Percentiles rank a stretch among this genome's conserved stretches.
These are phyloP conservation scores for Globisporangium middletonii DNA, from an alignment of 352 stramenopile species.

Conservation along the genomic window DNA sequence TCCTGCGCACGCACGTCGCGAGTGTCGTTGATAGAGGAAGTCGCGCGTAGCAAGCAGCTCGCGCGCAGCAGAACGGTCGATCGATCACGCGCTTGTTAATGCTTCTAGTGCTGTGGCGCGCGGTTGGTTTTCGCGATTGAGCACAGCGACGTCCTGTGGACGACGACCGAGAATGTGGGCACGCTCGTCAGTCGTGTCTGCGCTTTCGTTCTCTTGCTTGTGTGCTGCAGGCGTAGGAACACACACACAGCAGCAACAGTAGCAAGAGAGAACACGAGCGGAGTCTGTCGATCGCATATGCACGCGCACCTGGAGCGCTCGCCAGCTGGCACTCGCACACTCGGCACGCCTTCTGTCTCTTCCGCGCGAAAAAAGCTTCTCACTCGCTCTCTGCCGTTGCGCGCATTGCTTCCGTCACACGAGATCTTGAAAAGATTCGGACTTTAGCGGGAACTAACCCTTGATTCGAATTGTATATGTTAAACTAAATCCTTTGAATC, in stretches of 20 bases:
- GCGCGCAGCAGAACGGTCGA: too few relatives aligned
- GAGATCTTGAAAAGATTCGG: constrained; percentile 16
- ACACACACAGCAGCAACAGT: too few relatives aligned
- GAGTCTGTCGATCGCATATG: constrained; percentile 1
- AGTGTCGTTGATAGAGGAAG: not conserved
- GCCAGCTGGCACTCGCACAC: not conserved
- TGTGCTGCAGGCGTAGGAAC: too few relatives aligned
- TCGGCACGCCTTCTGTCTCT: not conserved
- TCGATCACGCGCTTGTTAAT: not conserved
- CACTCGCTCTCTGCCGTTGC: constrained; percentile 7
- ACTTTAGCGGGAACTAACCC: constrained; percentile 1
- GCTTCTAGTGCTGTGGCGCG: not conserved
- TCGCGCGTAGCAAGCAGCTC: not conserved
- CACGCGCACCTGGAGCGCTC: constrained; percentile 2
- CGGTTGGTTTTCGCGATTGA: not conserved
- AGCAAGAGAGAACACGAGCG: too few relatives aligned
- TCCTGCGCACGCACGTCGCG: not conserved
- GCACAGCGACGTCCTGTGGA: not conserved
- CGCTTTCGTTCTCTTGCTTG: not conserved
- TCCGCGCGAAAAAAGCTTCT: constrained; percentile 5
- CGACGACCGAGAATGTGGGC: too few relatives aligned
- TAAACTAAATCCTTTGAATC: not conserved
- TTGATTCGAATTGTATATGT: not conserved
- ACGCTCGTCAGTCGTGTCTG: not conserved
- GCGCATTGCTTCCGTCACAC: constrained; percentile 3